Conservation (phyloP, 1,284 basidiomycete genomes). For the Somion occarium region DNA sequence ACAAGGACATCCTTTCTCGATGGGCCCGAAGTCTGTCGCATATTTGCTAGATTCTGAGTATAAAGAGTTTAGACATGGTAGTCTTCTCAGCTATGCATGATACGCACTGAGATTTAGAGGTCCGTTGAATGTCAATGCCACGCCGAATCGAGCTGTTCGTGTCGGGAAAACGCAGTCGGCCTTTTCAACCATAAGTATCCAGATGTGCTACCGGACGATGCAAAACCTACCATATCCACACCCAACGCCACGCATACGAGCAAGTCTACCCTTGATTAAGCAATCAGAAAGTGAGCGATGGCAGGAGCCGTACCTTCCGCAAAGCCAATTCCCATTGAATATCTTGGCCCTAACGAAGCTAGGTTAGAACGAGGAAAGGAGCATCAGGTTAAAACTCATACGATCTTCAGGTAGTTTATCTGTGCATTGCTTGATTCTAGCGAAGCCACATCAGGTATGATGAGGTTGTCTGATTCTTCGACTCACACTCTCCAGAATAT, state of each 20-base stretch:
- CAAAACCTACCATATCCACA: constrained; percentile 69
- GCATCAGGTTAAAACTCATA: constrained; percentile 29
- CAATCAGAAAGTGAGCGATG: too few relatives aligned
- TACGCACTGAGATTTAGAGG: constrained; percentile 72
- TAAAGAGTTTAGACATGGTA: neutral
- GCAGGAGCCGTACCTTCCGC: constrained; percentile 64
- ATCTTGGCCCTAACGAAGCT: constrained; percentile 59
- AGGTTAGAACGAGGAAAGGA: neutral
- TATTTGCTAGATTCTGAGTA: constrained; percentile 60
- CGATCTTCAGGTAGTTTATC: constrained; percentile 69
- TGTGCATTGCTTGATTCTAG: constrained; percentile 76
- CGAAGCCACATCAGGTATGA: constrained; percentile 13
- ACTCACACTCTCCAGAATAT: constrained; percentile 80
- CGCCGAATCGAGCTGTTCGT: constrained; percentile 80
- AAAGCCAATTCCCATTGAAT: constrained; percentile 87
- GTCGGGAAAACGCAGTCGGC: constrained; percentile 90
- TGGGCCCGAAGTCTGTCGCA: constrained; percentile 59
- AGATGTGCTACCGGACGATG: neutral
- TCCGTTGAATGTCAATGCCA: constrained; percentile 74
- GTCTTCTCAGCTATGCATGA: neutral
- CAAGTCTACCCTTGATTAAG: constrained; percentile 68
- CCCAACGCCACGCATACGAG: constrained; percentile 85
- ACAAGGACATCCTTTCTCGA: constrained; percentile 74
- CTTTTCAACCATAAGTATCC: constrained; percentile 30
- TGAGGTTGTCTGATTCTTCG: constrained; percentile 3